phyloP scores from a whole-genome alignment of 306 rosid genomes.

The Rosa rugosa region DNA sequence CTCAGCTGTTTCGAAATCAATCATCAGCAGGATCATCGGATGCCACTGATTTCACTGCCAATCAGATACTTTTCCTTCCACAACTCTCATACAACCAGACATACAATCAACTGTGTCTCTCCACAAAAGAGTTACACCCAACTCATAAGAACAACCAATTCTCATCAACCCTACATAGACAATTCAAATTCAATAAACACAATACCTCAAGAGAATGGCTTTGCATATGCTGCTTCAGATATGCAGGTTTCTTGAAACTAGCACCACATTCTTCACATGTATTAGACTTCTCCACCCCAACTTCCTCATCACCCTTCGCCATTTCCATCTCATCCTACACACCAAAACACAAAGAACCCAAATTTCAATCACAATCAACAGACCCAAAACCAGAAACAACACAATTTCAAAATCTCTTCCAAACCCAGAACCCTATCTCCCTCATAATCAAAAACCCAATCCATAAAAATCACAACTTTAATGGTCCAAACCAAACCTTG shows the following conservation, averaged over 20 bases:
- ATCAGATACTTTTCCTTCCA: background rate
- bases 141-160: background rate
- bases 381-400: background rate
- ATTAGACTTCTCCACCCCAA: slow-evolving; percentile 30
- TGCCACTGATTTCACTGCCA: slow-evolving; percentile 4
- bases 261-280: slow-evolving; percentile 71
- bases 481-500: slow-evolving; percentile 40
- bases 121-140: background rate
- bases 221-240: slow-evolving; percentile 76
- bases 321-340: slow-evolving; percentile 54
- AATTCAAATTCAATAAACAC: background rate
- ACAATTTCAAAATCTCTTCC: background rate
- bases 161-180: background rate
- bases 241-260: slow-evolving; percentile 66
- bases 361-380: background rate
- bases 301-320: slow-evolving; percentile 17
- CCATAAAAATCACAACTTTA: background rate
- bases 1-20: background rate
- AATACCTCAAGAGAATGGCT: slow-evolving; percentile 84
- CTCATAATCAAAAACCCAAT: background rate
- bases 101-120: too few relatives aligned
- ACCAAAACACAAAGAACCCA: background rate
- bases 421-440: background rate
- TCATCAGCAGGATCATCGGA: background rate
- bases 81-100: background rate